A percentile compares a stretch with the other conserved stretches of the same genome.
These are phyloP conservation scores for Daldinia childiae DNA, from an alignment of 495 filamentous ascomycete genomes.

Conservation along the genomic window DNA sequence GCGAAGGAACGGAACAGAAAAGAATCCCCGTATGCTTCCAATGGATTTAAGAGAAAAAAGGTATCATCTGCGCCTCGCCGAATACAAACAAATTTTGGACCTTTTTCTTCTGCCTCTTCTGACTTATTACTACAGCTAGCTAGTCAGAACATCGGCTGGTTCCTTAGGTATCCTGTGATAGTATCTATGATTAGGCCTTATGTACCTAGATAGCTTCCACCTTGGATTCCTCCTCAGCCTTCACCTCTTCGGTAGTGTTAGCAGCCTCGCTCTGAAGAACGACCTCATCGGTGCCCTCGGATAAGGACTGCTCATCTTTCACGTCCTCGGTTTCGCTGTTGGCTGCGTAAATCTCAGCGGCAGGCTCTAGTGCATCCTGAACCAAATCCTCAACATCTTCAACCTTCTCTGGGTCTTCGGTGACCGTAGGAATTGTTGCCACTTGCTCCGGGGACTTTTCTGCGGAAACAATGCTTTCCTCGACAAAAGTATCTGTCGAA, in stretches of 20 bases:
- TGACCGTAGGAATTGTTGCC: constrained; percentile 18
- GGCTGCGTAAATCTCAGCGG: constrained; percentile 8
- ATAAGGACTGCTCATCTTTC: neutral
- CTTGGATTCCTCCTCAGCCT: constrained; percentile 17
- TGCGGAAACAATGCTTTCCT: constrained; percentile 4
- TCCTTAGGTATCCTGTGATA: constrained; percentile 8
- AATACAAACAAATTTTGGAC: constrained; percentile 35
- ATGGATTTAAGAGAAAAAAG: constrained; percentile 34
- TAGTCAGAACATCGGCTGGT: neutral
- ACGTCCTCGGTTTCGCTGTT: constrained; percentile 22
- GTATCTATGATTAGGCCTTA: constrained; percentile 9
- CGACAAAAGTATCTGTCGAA: constrained; percentile 25
- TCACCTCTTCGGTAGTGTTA: constrained; percentile 11
- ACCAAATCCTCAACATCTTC: constrained; percentile 40
- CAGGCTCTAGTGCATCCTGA: constrained; percentile 30
- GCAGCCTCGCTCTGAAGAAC: neutral
- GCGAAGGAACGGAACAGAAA: constrained; percentile 20
- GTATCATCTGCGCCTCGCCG: constrained; percentile 44
- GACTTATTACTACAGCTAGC: neutral
- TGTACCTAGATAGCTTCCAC: constrained; percentile 14
- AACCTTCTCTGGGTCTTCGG: constrained; percentile 32
- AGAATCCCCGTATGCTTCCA: constrained; percentile 31
- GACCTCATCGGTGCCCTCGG: constrained; percentile 13
- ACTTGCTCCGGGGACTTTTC: constrained; percentile 22
- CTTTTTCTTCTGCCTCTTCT: constrained; percentile 3